Conservation (phyloP, 1,284 basidiomycete species). For the Trametes pubescens region DNA sequence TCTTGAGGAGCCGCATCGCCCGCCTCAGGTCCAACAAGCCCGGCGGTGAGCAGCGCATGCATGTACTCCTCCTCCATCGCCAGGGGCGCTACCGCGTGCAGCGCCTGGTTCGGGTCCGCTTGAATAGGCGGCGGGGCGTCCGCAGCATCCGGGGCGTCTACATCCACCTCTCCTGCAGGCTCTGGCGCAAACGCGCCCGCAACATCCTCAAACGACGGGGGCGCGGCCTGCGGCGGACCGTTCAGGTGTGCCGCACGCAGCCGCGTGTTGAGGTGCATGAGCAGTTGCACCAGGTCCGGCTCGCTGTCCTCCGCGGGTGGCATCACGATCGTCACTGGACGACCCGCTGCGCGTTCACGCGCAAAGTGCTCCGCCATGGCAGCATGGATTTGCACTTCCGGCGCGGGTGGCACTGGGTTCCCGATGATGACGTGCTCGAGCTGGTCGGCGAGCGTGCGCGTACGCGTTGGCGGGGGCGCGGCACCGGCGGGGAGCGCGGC, state of each 20-base stretch:
- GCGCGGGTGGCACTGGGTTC: neutral
- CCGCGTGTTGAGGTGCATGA: neutral
- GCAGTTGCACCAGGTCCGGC: neutral
- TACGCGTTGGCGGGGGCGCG: neutral
- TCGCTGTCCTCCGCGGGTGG: neutral
- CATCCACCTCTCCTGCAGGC: neutral
- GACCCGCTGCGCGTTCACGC: neutral
- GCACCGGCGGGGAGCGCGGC: neutral
- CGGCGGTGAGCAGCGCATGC: slow-evolving; percentile 1
- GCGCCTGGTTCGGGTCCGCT: slow-evolving; percentile 5
- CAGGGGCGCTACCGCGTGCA: slow-evolving; percentile 2
- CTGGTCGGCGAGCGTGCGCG: too few relatives aligned
- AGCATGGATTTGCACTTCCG: neutral
- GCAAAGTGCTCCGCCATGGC: neutral
- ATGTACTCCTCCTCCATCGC: slow-evolving; percentile 6
- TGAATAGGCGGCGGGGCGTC: neutral
- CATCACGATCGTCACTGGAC: neutral
- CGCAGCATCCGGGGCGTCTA: neutral
- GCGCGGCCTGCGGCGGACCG: neutral
- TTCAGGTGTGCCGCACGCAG: neutral
- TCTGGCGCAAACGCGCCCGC: neutral
- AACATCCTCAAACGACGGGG: slow-evolving; percentile 5
- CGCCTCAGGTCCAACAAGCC: neutral
- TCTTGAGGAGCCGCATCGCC: neutral
- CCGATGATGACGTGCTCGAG: too few relatives aligned